Base-by-base conservation (phyloP, 768 basidiomycete species). In the Boletus bicolor region DNA sequence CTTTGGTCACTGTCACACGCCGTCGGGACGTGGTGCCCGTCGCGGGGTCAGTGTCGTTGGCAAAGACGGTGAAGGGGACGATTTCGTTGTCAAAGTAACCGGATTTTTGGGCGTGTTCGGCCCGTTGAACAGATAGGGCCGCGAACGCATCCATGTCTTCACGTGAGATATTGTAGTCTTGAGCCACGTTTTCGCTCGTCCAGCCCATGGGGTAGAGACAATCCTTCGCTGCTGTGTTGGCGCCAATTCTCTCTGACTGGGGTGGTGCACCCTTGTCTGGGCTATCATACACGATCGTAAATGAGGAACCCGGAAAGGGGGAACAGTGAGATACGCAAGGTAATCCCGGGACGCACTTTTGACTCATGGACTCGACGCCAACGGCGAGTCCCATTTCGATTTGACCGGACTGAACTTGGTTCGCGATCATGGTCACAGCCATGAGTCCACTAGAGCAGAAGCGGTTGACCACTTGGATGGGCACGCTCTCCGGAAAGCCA, bases 361-460 rank as follows among this genome's bases (percentile, higher is more conserved):
- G 72, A 11, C 86, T 86, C 93, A 96, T 93, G 72, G 84, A 88
- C 71, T 95, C 92, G 15, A 89, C 80, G n/a, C 91, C 93, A 46
- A 91, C 69, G 32, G 89, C 89, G 17, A 93, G 75, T 3, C 91
- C 91, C 51, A 92, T 76, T 43, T 91, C 82, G 43, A 92, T 89
- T 66, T 92, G 87, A n/a, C 89, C 87, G 11, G 77, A 78, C 15
- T 82, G 78, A 46, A 93, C 83, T 64, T 88, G 82, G 69, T 91
- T 92, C 21, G 88, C 81, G 53, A 93, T 83, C 32, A 80, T 79
- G 10, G 86, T 88, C 32, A 87, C 78, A 12, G 91, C 88, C 87
- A 92, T 90, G n/a, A 93, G 80, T 26, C 90, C 91, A 56, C 84
- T 87, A 3, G 89, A 89, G 65, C 91, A 93, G 69, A 91, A 90